A percentile compares a stretch with the other conserved stretches of the same genome.
Conservation (phyloP, 1,284 basidiomycete species). For the Puccinia horiana region DNA sequence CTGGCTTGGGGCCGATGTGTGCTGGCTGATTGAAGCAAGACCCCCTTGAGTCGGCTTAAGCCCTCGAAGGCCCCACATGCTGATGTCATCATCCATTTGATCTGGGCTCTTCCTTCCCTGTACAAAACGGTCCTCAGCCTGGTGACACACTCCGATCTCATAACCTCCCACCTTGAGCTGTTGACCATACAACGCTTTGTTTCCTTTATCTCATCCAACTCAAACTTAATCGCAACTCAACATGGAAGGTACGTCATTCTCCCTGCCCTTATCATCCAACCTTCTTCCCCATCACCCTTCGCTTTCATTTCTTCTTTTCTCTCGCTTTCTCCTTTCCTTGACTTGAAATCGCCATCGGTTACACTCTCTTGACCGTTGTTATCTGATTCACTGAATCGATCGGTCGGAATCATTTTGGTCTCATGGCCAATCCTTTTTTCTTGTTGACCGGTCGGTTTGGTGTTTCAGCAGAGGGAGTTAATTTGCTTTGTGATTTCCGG, state of each 20-base stretch:
- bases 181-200: neutral
- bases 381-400: neutral
- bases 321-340: neutral
- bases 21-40: neutral
- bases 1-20: no score
- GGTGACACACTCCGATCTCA: neutral
- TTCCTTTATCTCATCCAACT: neutral
- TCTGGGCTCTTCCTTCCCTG: neutral
- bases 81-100: neutral
- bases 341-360: neutral
- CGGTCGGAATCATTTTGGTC: neutral
- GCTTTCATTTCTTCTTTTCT: neutral
- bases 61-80: neutral
- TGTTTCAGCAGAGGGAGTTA: neutral
- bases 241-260: conserved; percentile 45
- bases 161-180: neutral
- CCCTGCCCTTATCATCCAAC: neutral
- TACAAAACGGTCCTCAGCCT: neutral
- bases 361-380: neutral
- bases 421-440: neutral
- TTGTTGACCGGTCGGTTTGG: neutral
- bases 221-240: neutral
- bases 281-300: neutral
- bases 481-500: neutral
- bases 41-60: neutral